A percentile compares a stretch with the other conserved stretches of the same genome.
These are phyloP conservation scores for Metarhizium guizhouense DNA, from an alignment of 2,329 filamentous ascomycete genomes.

Conservation along the genomic window DNA sequence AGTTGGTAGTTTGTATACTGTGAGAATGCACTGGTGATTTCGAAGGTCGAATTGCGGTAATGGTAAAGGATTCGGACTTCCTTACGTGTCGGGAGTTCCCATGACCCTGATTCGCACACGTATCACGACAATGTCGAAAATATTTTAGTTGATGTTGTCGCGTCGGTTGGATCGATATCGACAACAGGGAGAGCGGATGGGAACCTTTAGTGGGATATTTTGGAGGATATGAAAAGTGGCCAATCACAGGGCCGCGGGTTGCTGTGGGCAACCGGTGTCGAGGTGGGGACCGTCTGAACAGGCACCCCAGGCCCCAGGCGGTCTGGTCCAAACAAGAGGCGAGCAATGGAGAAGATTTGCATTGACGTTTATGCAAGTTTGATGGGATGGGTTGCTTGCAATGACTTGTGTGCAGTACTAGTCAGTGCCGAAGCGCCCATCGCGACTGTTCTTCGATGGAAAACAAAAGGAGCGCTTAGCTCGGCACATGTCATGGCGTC, in stretches of 20 bases:
- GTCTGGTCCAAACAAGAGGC: no score
- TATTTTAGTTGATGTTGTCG: slow-evolving; percentile 26
- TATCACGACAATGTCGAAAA: neutral
- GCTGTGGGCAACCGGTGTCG: slow-evolving; percentile 20
- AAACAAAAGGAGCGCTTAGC: no score
- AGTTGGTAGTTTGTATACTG: slow-evolving; percentile 7
- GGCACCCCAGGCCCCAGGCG: neutral
- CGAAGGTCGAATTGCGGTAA: slow-evolving; percentile 11
- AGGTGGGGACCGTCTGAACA: neutral
- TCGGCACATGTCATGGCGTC: no score
- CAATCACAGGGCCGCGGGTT: slow-evolving; percentile 23
- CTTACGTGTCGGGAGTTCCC: slow-evolving; percentile 31
- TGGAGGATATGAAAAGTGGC: slow-evolving; percentile 13
- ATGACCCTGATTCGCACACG: slow-evolving; percentile 24
- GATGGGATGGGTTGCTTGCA: no score
- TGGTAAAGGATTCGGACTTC: slow-evolving; percentile 9
- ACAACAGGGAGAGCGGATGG: slow-evolving; percentile 6
- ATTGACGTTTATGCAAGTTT: no score
- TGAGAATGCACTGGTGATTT: neutral
- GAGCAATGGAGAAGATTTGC: neutral
- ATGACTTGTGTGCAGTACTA: no score
- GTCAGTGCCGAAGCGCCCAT: no score
- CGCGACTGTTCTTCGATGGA: no score
- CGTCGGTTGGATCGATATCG: slow-evolving; percentile 14
- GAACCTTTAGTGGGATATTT: slow-evolving; percentile 15